Conservation (phyloP, 768 basidiomycete genomes). For the Boletus reticuloceps region DNA sequence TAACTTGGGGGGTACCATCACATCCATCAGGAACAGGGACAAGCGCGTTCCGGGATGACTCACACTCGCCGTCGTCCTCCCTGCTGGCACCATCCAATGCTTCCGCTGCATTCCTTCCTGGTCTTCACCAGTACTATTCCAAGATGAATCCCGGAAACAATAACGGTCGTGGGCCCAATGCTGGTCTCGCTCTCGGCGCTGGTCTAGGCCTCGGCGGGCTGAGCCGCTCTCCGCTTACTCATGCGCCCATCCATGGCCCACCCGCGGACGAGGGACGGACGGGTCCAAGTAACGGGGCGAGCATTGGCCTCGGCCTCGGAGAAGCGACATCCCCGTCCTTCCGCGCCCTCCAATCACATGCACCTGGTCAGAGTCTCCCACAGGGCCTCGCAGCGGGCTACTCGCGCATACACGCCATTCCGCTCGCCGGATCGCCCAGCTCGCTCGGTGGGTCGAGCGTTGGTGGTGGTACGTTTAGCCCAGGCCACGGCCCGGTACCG, state of each 20-base stretch:
- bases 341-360: constrained; percentile 81
- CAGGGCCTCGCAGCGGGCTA: constrained; percentile 91
- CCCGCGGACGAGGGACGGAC: constrained; percentile 26
- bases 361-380: constrained; percentile 87
- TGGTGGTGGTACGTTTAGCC: constrained; percentile 28
- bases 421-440: constrained; percentile 38
- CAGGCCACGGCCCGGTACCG: constrained; percentile 29
- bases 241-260: constrained; percentile 26
- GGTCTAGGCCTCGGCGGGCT: constrained; percentile 25
- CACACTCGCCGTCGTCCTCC: constrained; percentile 30
- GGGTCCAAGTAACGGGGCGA: constrained; percentile 6
- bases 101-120: constrained; percentile 78
- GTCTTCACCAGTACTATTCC: constrained; percentile 64
- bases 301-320: constrained; percentile 21
- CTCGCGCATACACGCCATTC: constrained; percentile 80
- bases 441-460: constrained; percentile 28
- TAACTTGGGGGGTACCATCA: constrained; percentile 9
- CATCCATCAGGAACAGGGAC: constrained; percentile 17
- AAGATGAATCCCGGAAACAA: constrained; percentile 40
- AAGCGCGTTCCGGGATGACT: constrained; percentile 33
- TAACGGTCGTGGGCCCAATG: constrained; percentile 27
- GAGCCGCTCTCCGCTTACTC: constrained; percentile 30
- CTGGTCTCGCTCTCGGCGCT: constrained; percentile 19
- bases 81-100: constrained; percentile 69
- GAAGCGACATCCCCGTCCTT: constrained; percentile 60